Conservation (phyloP, 2,329 filamentous ascomycete genomes). For the Ophiostoma quercus region DNA sequence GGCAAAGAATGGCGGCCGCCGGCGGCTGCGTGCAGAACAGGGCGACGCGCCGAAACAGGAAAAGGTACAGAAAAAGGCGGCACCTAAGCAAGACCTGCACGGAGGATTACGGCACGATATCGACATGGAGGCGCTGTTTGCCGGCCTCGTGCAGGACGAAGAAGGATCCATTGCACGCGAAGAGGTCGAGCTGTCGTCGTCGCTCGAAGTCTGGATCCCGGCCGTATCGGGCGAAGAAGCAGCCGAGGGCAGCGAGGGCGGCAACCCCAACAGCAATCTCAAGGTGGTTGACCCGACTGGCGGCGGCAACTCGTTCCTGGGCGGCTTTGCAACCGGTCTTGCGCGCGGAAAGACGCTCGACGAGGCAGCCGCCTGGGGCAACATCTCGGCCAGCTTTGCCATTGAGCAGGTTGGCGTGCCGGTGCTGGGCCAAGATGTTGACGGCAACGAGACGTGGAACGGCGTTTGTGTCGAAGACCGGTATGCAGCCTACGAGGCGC, state of each 20-base stretch:
- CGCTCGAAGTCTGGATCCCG: slow-evolving; percentile 68
- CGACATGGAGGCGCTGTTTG: slow-evolving; percentile 59
- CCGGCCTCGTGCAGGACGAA: slow-evolving; percentile 50
- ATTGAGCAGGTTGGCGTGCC: slow-evolving; percentile 94
- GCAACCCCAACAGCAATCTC: slow-evolving; percentile 19
- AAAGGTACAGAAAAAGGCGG: slow-evolving; percentile 25
- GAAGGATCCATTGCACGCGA: slow-evolving; percentile 51
- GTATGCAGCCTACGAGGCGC: slow-evolving; percentile 45
- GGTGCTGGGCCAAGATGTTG: slow-evolving; percentile 43
- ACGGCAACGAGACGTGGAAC: slow-evolving; percentile 57
- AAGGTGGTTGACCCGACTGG: slow-evolving; percentile 88
- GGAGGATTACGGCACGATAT: slow-evolving; percentile 55
- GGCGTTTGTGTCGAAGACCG: slow-evolving; percentile 49
- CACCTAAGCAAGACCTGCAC: slow-evolving; percentile 42
- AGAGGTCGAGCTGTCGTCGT: slow-evolving; percentile 58
- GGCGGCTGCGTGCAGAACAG: slow-evolving; percentile 37
- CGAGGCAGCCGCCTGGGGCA: slow-evolving; percentile 72
- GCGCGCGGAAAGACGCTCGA: slow-evolving; percentile 56
- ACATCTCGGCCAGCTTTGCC: slow-evolving; percentile 80
- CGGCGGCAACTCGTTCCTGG: slow-evolving; percentile 84
- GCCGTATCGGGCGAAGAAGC: slow-evolving; percentile 55
- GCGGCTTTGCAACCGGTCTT: slow-evolving; percentile 53
- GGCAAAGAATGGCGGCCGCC: slow-evolving; percentile 49
- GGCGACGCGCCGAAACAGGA: slow-evolving; percentile 26
- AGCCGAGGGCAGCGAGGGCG: slow-evolving; percentile 24